Evolutionary conservation across 2,329 filamentous ascomycete species (phyloP), one percentile per base, ranked within the genome.

Genomic region (Colletotrichum gigasporum): DNA sequence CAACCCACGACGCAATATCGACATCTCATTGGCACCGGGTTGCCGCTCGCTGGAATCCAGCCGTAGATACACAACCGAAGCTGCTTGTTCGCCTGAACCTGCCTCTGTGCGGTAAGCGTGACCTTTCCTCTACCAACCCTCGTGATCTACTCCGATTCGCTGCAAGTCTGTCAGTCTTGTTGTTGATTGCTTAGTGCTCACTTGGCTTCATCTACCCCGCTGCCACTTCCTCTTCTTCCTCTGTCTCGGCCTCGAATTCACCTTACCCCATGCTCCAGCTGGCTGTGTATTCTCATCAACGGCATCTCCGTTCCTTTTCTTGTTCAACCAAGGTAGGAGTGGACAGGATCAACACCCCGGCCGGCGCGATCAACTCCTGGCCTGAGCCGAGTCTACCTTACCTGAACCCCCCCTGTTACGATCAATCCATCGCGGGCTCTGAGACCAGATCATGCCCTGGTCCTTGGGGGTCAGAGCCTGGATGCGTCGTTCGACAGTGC

Each of bases 31-130:
- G 35, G 35, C 53, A 63, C 45, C 42, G 26, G 10, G 26, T 24
- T 22, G 30, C 22, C 30, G 16, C 39, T 30, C 20, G n/a, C 41
- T 24, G 39, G 28, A 39, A 20, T 34, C 14, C 16, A 20, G 35
- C 39, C 7, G 18, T 20, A 30, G 41, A 22, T 22, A 24, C 16
- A 22, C 20, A 20, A 35, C 20, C 35, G 24, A 37, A 18, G 35
- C 37, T n/a, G 22, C 51, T 58, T 20, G 16, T 56, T 60, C 47
- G 18, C 55, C 28, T 44, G 32, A 52, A 50, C 47, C 26, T 41
- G 32, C n/a, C 34, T 54, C 41, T 52, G 16, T 32, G 39, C 28
- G 48, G 62, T 65, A 65, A 61, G 62, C 28, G 28, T 55, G 32
- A 14, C 34, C 34, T 45, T 35, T 55, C 28, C 16, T 42, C 55